Conservation (phyloP, 1,284 basidiomycete genomes). For the Trametes polyzona region DNA sequence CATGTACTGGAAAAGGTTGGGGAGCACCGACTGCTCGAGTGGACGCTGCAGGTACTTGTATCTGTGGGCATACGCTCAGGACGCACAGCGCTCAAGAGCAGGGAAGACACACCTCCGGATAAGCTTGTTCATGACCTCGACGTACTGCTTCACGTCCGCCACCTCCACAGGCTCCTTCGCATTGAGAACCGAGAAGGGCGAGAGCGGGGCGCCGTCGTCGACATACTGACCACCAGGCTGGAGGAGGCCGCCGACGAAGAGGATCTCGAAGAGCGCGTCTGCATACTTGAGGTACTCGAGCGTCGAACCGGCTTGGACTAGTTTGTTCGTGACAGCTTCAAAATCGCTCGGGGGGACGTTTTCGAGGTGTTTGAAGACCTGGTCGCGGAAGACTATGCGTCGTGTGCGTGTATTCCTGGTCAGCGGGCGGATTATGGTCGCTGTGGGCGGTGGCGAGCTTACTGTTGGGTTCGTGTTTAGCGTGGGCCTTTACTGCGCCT, state of each 20-base stretch:
- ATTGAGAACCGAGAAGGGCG: constrained; percentile 85
- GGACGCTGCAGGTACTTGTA: constrained; percentile 99
- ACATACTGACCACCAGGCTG: constrained; percentile 93
- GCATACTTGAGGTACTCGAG: constrained; percentile 96
- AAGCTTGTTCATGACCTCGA: constrained; percentile 93
- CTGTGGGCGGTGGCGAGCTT: constrained; percentile 25
- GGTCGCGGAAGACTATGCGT: constrained; percentile 87
- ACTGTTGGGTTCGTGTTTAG: constrained; percentile 87
- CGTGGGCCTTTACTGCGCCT: constrained; percentile 84
- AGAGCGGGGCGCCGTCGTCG: constrained; percentile 82
- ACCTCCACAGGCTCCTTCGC: constrained; percentile 77
- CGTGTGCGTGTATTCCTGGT: too few relatives aligned
- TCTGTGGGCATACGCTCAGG: constrained; percentile 43
- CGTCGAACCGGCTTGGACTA: constrained; percentile 88
- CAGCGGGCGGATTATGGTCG: background rate
- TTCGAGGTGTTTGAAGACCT: constrained; percentile 93
- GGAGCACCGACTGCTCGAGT: constrained; percentile 85
- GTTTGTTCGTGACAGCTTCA: constrained; percentile 82
- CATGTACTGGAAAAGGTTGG: constrained; percentile 87
- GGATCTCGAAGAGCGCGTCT: constrained; percentile 93
- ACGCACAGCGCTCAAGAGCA: background rate
- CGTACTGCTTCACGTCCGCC: constrained; percentile 88
- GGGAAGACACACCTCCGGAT: constrained; percentile 75
- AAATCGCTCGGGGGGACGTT: constrained; percentile 83
- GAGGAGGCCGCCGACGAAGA: constrained; percentile 92